Conservation (phyloP, 495 filamentous ascomycete species). For the Xeromyces bisporus region DNA sequence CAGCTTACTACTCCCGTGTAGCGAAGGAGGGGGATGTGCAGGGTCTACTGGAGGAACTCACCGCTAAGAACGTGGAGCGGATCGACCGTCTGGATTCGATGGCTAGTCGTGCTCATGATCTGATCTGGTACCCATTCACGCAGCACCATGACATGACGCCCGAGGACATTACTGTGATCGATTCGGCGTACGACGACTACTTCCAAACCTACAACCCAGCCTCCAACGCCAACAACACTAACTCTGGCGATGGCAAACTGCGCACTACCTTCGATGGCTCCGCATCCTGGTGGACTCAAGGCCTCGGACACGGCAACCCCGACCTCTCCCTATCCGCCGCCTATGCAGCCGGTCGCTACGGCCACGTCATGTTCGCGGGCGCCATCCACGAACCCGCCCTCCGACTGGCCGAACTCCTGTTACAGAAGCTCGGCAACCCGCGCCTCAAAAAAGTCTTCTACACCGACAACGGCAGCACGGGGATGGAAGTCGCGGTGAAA, state of each 20-base stretch:
- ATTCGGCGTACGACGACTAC: slow-evolving; percentile 58
- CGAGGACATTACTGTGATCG: slow-evolving; percentile 48
- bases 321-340: slow-evolving; percentile 49
- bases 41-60: slow-evolving; percentile 29
- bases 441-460: slow-evolving; percentile 53
- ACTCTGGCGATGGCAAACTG: slow-evolving; percentile 15
- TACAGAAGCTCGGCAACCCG: slow-evolving; percentile 38
- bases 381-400: slow-evolving; percentile 57
- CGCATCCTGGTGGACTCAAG: slow-evolving; percentile 78
- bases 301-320: slow-evolving; percentile 58
- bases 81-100: slow-evolving; percentile 40
- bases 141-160: slow-evolving; percentile 47
- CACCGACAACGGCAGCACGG: slow-evolving; percentile 65
- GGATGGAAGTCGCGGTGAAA: slow-evolving; percentile 63
- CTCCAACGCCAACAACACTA: slow-evolving; percentile 9
- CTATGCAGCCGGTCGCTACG: slow-evolving; percentile 66
- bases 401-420: slow-evolving; percentile 39
- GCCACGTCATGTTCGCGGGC: slow-evolving; percentile 69
- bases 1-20: slow-evolving; percentile 35
- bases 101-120: slow-evolving; percentile 34
- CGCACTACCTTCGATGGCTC: slow-evolving; percentile 57
- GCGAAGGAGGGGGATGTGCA: slow-evolving; percentile 19
- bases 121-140: slow-evolving; percentile 71
- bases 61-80: slow-evolving; percentile 29
- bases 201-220: slow-evolving; percentile 50